phyloP scores from a whole-genome alignment of 1,284 basidiomycete genomes.

The Trametes pubescens region DNA sequence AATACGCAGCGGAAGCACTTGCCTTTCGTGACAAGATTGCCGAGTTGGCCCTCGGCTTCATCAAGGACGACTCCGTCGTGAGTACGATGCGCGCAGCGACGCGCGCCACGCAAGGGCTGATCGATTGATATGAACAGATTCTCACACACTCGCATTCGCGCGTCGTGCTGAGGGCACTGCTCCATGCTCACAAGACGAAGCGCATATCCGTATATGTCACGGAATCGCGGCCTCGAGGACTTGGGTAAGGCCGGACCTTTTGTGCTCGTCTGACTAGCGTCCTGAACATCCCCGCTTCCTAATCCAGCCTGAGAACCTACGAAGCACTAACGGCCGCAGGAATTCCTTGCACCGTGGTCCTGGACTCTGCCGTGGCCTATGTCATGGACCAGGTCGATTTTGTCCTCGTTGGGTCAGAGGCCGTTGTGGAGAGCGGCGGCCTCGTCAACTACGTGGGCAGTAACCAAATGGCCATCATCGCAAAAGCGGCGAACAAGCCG shows the following conservation, averaged over 20 bases:
- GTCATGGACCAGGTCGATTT: conserved; percentile 94
- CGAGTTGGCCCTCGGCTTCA: conserved; percentile 88
- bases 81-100: conserved; percentile 19
- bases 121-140: conserved; percentile 62
- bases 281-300: conserved; percentile 22
- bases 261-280: conserved; percentile 15
- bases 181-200: conserved; percentile 90
- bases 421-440: conserved; percentile 94
- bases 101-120: conserved; percentile 22
- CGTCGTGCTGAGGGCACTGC: conserved; percentile 93
- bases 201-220: conserved; percentile 98
- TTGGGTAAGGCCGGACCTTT: conserved; percentile 62
- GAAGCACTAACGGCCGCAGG: conserved; percentile 84
- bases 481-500: conserved; percentile 93
- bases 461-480: conserved; percentile 96
- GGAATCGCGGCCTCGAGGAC: conserved; percentile 88
- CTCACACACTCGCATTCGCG: conserved; percentile 96
- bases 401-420: conserved; percentile 96
- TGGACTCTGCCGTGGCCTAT: conserved; percentile 97
- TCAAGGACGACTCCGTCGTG: conserved; percentile 93
- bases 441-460: conserved; percentile 92
- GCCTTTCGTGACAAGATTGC: conserved; percentile 93
- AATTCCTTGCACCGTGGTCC: conserved; percentile 93
- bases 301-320: conserved; percentile 85
- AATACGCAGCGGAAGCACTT: conserved; percentile 82